A percentile compares a stretch with the other conserved stretches of the same genome.
Conservation (phyloP, 441 rosid species). For the Gossypium davidsonii region DNA sequence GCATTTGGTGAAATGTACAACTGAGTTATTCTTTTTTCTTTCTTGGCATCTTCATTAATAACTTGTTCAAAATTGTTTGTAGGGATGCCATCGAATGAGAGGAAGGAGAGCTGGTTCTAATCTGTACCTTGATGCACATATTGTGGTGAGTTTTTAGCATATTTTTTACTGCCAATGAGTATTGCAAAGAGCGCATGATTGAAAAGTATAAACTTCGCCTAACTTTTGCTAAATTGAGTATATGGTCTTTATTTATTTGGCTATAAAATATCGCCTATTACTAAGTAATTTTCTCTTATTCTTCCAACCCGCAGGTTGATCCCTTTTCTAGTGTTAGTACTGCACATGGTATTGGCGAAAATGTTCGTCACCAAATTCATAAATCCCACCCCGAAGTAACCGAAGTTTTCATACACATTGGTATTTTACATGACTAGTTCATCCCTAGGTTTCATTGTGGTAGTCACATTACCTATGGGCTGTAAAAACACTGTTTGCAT, state of each 20-base stretch:
- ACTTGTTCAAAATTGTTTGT: slow-evolving; percentile 16
- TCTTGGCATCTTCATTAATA: slow-evolving; percentile 3
- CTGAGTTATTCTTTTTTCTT: slow-evolving; percentile 1
- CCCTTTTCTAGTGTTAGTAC: slow-evolving; percentile 85
- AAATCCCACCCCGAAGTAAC: slow-evolving; percentile 62
- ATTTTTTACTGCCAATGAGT: background rate
- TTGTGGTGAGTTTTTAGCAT: slow-evolving; percentile 52
- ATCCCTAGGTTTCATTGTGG: background rate
- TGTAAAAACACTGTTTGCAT: background rate
- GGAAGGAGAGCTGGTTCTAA: slow-evolving; percentile 94
- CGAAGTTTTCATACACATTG: slow-evolving; percentile 92
- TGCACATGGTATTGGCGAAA: slow-evolving; percentile 84
- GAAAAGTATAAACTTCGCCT: background rate
- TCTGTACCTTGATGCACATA: slow-evolving; percentile 86
- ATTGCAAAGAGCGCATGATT: background rate
- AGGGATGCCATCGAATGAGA: slow-evolving; percentile 95
- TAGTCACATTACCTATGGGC: background rate
- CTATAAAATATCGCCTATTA: background rate
- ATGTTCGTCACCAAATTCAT: slow-evolving; percentile 62
- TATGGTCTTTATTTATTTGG: background rate
- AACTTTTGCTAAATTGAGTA: background rate
- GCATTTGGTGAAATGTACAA: background rate
- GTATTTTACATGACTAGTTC: slow-evolving; percentile 28
- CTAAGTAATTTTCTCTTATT: background rate
- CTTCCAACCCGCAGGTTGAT: slow-evolving; percentile 55